Evolutionary conservation across 2,329 filamentous ascomycete species (phyloP).

Genomic region (Clathrospora elynae): DNA sequence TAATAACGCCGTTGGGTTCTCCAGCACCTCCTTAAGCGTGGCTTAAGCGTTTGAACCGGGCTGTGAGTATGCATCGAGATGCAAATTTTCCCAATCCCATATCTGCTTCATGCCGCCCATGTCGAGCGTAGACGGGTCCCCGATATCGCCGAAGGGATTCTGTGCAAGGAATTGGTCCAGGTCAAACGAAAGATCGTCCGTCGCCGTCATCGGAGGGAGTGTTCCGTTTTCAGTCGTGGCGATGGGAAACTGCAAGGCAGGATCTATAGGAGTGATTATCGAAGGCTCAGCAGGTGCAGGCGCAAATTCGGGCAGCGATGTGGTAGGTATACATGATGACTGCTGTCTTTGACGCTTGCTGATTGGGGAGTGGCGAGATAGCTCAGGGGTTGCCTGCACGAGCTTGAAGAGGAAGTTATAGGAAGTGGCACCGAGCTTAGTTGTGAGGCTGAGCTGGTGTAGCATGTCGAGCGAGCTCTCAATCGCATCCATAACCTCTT

Average conservation of each 20-base stretch:
- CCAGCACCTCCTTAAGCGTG: no score
- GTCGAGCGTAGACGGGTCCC: constrained; percentile 19
- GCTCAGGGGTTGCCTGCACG: constrained; percentile 33
- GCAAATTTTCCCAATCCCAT: constrained; percentile 40
- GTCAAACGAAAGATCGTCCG: constrained; percentile 33
- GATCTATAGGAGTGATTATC: not conserved
- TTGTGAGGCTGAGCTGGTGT: constrained; percentile 35
- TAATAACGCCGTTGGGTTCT: no score
- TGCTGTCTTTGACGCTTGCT: constrained; percentile 27
- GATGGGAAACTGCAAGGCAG: no score
- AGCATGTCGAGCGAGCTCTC: constrained; percentile 37
- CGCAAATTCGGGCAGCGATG: not conserved
- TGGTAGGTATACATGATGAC: constrained; percentile 1
- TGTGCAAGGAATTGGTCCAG: constrained; percentile 38
- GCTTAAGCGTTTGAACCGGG: not conserved
- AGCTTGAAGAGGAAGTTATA: constrained; percentile 41
- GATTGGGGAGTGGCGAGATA: constrained; percentile 19
- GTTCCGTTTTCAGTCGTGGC: not conserved
- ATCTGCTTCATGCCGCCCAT: constrained; percentile 42
- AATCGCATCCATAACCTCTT: constrained; percentile 52
- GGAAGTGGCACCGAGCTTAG: constrained; percentile 38
- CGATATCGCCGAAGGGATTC: constrained; percentile 28
- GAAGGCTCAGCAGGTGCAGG: constrained; percentile 1
- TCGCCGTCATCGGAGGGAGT: constrained; percentile 4
- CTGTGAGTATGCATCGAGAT: constrained; percentile 25